Base-by-base conservation (phyloP, 2,329 filamentous ascomycete species). In the Nothopassalora personata region DNA sequence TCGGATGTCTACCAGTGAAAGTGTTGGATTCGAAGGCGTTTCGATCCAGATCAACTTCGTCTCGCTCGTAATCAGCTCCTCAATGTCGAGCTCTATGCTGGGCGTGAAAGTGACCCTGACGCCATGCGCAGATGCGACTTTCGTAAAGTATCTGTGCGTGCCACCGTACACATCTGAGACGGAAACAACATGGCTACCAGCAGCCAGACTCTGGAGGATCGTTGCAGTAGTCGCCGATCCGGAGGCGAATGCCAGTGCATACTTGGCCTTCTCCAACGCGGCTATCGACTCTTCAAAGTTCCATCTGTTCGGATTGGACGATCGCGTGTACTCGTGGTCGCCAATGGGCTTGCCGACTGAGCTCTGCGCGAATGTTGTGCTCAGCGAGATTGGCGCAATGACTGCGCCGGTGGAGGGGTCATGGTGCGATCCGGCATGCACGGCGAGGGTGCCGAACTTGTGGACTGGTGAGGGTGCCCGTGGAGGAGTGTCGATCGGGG, bases 11-110 rank as follows among this genome's bases (percentile, higher is more conserved):
- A 97, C 93, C 51, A 99, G 83, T 30, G 89, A 86, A 58, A 99
- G 82, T 6, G 94, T 99, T 0, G 94, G 94, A 79, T 99, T 99
- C 68, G 89, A 94, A 27, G 94, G 94, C 9, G 86, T 88, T 79
- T 99, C 91, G 71, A 99, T 97, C 94, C 94, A 99, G 71, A 99
- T 87, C 62, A 99, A 82, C 74, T 93, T 95, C 55, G 94, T 99
- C 75, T 93, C 86, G 8, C 88, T 84, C 33, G 86, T 89, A 73
- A 99, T 95, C 78, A 97, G 84, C 67, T 87, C 83, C 65, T 84
- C 83, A 67, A 97, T 87, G 72, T 97, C 90, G 63, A 91, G 81
- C 77, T 96, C 93, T 71, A 99, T 95, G 76, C 87, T 87, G 9
- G 91, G 91, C 5, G 91, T 93, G 76, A 99, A 99, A 53, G 93